These are phyloP conservation scores for Colletotrichum endophyticum DNA, from an alignment of 2,329 filamentous ascomycete genomes.

Conservation along the genomic window DNA sequence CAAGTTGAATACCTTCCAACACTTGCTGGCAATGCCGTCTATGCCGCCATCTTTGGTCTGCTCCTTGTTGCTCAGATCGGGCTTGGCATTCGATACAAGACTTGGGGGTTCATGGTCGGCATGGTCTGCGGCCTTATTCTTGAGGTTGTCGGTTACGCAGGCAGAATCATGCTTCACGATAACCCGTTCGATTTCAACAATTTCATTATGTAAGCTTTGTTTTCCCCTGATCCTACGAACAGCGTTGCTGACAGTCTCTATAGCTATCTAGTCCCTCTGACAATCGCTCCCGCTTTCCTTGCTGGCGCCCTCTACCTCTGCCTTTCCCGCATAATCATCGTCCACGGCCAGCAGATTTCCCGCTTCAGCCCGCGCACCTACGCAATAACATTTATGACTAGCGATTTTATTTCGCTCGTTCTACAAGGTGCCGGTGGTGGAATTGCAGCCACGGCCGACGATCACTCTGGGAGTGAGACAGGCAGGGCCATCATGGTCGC, in stretches of 20 bases:
- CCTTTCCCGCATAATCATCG: constrained; percentile 10
- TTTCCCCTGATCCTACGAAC: not conserved
- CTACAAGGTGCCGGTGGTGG: constrained; percentile 49
- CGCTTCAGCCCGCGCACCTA: constrained; percentile 34
- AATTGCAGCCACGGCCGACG: constrained; percentile 51
- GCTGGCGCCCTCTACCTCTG: constrained; percentile 21
- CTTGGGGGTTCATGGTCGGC: not conserved
- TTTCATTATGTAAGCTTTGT: constrained; percentile 40
- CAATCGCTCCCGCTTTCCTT: constrained; percentile 20
- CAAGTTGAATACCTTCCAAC: not conserved
- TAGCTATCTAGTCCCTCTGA: constrained; percentile 16
- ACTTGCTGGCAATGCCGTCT: not conserved
- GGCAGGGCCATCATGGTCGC: not conserved
- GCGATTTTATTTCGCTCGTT: constrained; percentile 60
- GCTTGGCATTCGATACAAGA: not conserved
- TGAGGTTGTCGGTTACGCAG: constrained; percentile 68
- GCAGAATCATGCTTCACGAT: constrained; percentile 59
- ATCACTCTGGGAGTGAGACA: constrained; percentile 32
- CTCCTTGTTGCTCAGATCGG: not conserved
- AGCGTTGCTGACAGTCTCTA: not conserved
- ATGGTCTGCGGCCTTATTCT: constrained; percentile 21
- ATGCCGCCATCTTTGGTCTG: not conserved
- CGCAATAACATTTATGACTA: constrained; percentile 63
- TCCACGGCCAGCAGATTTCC: not conserved
- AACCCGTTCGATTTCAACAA: constrained; percentile 62